phyloP scores from a whole-genome alignment of 2,329 filamentous ascomycete species.

The Cephalotrichum gorgonifer region DNA sequence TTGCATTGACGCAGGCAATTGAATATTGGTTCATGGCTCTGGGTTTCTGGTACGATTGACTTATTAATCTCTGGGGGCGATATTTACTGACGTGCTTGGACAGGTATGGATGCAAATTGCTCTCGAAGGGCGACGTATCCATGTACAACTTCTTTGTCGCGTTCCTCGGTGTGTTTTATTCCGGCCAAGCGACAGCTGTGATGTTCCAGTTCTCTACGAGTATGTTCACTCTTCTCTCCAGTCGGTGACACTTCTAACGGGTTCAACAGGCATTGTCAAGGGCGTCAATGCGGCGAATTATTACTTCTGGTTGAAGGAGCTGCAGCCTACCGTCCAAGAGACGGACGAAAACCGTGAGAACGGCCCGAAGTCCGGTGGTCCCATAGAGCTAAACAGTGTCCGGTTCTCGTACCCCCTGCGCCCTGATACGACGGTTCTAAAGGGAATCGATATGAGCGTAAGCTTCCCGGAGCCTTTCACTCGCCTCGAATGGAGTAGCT shows the following conservation, averaged over 20 bases:
- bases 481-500: background rate
- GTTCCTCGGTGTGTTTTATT: slow-evolving; percentile 38
- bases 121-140: slow-evolving; percentile 34
- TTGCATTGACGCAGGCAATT: slow-evolving; percentile 27
- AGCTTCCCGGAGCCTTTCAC: slow-evolving; percentile 41
- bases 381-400: slow-evolving; percentile 38
- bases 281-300: slow-evolving; percentile 37
- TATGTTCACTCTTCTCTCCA: slow-evolving; percentile 1
- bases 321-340: slow-evolving; percentile 12
- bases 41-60: slow-evolving; percentile 26
- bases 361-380: slow-evolving; percentile 14
- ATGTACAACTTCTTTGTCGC: slow-evolving; percentile 36
- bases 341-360: slow-evolving; percentile 10
- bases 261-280: slow-evolving; percentile 33
- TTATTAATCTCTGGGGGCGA: slow-evolving; percentile 43
- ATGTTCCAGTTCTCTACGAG: slow-evolving; percentile 39
- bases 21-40: slow-evolving; percentile 25
- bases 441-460: slow-evolving; percentile 25
- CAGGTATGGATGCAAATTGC: slow-evolving; percentile 27
- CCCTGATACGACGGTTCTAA: slow-evolving; percentile 22
- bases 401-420: slow-evolving; percentile 46
- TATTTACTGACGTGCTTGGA: background rate
- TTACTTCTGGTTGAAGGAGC: slow-evolving; percentile 26
- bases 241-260: slow-evolving; percentile 45
- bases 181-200: slow-evolving; percentile 27